Percentiles rank a stretch among this genome's conserved stretches.
Evolutionary conservation across 2,329 filamentous ascomycete genomes (phyloP).

Genomic region (Metarhizium sp.): DNA sequence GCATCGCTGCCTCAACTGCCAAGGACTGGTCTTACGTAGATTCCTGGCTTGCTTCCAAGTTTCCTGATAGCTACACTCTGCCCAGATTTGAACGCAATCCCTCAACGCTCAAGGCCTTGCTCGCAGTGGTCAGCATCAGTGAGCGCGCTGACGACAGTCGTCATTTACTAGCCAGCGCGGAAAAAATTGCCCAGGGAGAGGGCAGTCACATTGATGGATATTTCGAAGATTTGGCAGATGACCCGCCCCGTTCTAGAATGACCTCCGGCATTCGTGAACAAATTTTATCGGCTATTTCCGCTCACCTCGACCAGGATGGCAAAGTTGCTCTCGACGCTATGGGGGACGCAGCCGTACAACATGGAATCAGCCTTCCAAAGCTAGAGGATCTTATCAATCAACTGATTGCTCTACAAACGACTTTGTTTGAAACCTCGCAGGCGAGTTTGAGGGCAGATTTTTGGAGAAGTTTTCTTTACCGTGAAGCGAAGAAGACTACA

Average conservation of each 20-base stretch:
- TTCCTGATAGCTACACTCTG: slow-evolving; percentile 48
- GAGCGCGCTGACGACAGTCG: slow-evolving; percentile 68
- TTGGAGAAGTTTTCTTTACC: slow-evolving; percentile 47
- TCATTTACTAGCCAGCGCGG: slow-evolving; percentile 45
- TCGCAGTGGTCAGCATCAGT: slow-evolving; percentile 66
- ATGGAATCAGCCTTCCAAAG: slow-evolving; percentile 39
- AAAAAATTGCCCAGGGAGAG: slow-evolving; percentile 43
- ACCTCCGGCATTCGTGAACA: slow-evolving; percentile 44
- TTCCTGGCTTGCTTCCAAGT: slow-evolving; percentile 68
- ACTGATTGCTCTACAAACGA: slow-evolving; percentile 47
- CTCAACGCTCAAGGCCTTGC: slow-evolving; percentile 67
- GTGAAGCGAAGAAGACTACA: slow-evolving; percentile 34
- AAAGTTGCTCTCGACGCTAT: slow-evolving; percentile 47
- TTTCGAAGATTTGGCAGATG: slow-evolving; percentile 6
- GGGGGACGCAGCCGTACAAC: slow-evolving; percentile 38
- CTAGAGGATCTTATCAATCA: slow-evolving; percentile 39
- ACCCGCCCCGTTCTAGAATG: slow-evolving; percentile 19
- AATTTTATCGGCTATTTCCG: neutral
- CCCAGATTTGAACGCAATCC: slow-evolving; percentile 80
- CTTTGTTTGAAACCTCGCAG: slow-evolving; percentile 46
- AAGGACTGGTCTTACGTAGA: slow-evolving; percentile 91
- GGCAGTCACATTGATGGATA: neutral
- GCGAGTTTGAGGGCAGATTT: slow-evolving; percentile 41
- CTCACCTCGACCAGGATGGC: slow-evolving; percentile 42
- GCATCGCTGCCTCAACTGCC: slow-evolving; percentile 69